Evolutionary conservation across 345 rosid species (phyloP), one percentile per base, ranked within the genome.

Genomic region (Lepidium africanum): DNA sequence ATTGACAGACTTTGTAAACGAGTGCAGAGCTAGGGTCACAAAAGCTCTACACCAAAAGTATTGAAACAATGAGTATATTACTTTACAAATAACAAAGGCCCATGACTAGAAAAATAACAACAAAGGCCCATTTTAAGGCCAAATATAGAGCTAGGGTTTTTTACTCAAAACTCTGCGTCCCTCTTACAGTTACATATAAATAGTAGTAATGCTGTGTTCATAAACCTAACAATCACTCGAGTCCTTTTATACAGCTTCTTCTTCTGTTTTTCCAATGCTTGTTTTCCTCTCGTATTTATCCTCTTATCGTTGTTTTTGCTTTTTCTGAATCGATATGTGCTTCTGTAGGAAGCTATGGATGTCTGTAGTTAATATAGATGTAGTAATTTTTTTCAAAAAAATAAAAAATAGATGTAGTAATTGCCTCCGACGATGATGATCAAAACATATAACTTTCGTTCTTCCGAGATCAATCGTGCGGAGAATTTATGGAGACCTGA

Each of bases 381-480:
- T 65, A 4, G 11, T 16, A 54, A 27, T 55, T 63, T n/a, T n/a
- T n/a, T n/a, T n/a, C n/a, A n/a, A n/a, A n/a, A n/a, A n/a, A n/a
- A n/a, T n/a, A n/a, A n/a, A n/a, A n/a, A n/a, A n/a, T 52, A 2
- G 3, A 23, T 16, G 13, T 65, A 4, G 11, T 16, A 54, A 27
- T 55, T 63, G 65, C 76, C 70, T 72, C 7, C 76, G 58, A 72
- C 76, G 58, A 72, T 72, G 76, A 72, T 55, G 76, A 72, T 72
- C 64, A 63, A 63, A 72, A 45, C 76, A 72, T 72, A 72, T 63
- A 63, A 72, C 76, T 72, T 72, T 72, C 76, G 76, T 72, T 72
- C 76, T 72, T 63, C 76, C 76, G 65, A 72, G 70, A 72, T 72
- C 36, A 0, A 27, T 46, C 10, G 5, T 72, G 76, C 70, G 76